Conservation (phyloP, 371 early-diverging fungal species). For the Mucor irregularis region DNA sequence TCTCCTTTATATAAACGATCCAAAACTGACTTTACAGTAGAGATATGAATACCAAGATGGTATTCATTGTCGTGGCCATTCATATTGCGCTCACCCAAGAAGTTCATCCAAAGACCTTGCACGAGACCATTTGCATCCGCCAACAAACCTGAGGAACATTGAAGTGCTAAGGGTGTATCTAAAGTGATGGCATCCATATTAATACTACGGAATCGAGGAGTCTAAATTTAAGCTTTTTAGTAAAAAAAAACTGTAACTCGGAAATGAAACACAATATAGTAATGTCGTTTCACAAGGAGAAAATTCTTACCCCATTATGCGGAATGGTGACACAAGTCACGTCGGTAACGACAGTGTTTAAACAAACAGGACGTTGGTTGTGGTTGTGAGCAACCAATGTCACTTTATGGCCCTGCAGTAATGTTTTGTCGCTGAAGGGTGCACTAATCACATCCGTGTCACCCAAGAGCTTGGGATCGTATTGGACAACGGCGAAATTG, state of each 20-base stretch:
- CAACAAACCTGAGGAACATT: slow-evolving; percentile 85
- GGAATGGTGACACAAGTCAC: slow-evolving; percentile 80
- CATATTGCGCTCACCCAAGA: slow-evolving; percentile 73
- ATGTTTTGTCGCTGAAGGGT: slow-evolving; percentile 54
- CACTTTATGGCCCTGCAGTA: slow-evolving; percentile 67
- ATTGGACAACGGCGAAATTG: slow-evolving; percentile 73
- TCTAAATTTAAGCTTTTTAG: no score
- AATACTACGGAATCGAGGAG: slow-evolving; percentile 80
- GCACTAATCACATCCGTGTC: slow-evolving; percentile 72
- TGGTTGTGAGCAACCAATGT: slow-evolving; percentile 78
- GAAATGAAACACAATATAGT: not conserved
- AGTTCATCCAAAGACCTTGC: slow-evolving; percentile 85
- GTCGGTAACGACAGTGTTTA: slow-evolving; percentile 78
- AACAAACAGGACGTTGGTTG: slow-evolving; percentile 74
- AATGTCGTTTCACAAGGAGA: not conserved
- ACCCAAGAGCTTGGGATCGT: slow-evolving; percentile 74
- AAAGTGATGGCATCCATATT: slow-evolving; percentile 86
- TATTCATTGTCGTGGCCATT: slow-evolving; percentile 77
- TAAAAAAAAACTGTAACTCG: not conserved
- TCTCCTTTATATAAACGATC: slow-evolving; percentile 48
- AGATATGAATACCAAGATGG: slow-evolving; percentile 72
- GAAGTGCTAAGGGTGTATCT: slow-evolving; percentile 82
- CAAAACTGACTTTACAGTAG: slow-evolving; percentile 56
- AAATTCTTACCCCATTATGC: slow-evolving; percentile 55
- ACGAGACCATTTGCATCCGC: slow-evolving; percentile 75